Base-by-base conservation (phyloP, 345 rosid genomes). In the Ceriops decandra region DNA sequence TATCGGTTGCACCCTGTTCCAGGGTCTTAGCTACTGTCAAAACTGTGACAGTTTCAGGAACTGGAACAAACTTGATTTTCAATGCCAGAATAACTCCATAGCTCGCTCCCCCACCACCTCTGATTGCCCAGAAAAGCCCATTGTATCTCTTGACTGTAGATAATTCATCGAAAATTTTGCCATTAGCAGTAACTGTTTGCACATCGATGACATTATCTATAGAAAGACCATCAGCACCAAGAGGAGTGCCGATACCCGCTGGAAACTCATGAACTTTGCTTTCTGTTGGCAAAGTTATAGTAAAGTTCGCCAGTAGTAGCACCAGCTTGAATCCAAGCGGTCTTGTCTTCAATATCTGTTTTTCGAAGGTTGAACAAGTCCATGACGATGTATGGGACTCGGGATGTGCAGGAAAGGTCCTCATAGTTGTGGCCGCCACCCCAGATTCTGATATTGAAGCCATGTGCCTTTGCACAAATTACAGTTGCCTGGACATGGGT, bases 341-440 rank as follows among this genome's bases (percentile, higher is more conserved):
- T 67, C 16, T 67, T 62, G 7, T 67, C 21, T 1, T 61, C 27
- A 5, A 73, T 53, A 2, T 22, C 31, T 8, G 67, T 20, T 1
- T 53, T 54, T 7, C 72, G 77, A 11, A 73, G 71, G 27, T 31
- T 67, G 3, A 71, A 68, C 6, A 73, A 60, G 67, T 67, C 77
- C 10, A 73, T 22, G 33, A 73, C 10, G 9, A 73, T 62, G 32
- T 67, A 73, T 19, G 72, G 77, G 22, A 62, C 67, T 52, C 61
- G 31, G 3, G 77, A 61, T 5, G 26, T 67, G 31, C 67, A 73
- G 20, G 77, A 67, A n/a, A 73, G 58, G 51, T 72, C 77, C 22
- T 73, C 77, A 8, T 73, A 67, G 20, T 73, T 72, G 62, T 73
- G 76, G 30, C 76, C 76, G 1, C 77, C 77, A 51, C 70, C 56